phyloP scores from a whole-genome alignment of 352 stramenopile species.

The Halophytophthora polymorphica region DNA sequence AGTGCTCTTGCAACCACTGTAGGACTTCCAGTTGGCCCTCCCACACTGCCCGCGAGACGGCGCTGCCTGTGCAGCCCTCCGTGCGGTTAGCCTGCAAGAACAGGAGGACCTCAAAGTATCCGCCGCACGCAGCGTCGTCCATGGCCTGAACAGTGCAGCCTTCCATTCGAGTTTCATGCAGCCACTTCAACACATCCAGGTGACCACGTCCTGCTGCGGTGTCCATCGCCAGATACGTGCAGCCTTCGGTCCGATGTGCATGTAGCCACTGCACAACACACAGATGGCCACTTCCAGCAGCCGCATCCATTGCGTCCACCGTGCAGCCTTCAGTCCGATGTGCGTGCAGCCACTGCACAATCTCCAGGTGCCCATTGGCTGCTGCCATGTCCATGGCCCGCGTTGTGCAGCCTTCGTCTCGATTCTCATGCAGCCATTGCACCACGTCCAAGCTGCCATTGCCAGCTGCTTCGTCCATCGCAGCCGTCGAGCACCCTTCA shows the following conservation, averaged over 20 bases:
- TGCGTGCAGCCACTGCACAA: constrained; percentile 8
- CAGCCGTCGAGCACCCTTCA: background rate
- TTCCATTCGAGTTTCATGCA: too few relatives aligned
- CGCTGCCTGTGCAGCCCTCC: constrained; percentile 35
- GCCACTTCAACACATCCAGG: background rate
- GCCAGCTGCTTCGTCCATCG: background rate
- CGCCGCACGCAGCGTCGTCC: background rate
- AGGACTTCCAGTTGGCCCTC: constrained; percentile 1
- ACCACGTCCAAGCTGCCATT: background rate
- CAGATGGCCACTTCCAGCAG: background rate
- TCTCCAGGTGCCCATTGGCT: constrained; percentile 7
- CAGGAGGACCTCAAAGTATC: constrained; percentile 20
- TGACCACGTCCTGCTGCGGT: background rate
- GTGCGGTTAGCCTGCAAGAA: constrained; percentile 37
- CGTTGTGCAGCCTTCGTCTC: background rate
- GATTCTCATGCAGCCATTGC: background rate
- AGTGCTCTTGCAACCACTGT: constrained; percentile 14
- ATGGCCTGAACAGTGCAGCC: background rate
- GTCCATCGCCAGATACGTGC: background rate
- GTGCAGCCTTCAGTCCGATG: constrained; percentile 4
- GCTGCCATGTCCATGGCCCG: constrained; percentile 7
- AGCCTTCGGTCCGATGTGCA: background rate
- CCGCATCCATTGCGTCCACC: background rate
- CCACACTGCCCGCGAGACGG: background rate
- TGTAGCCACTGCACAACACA: constrained; percentile 4